These are phyloP conservation scores for Epichloe bromicola DNA, from an alignment of 2,329 filamentous ascomycete genomes.

Conservation along the genomic window DNA sequence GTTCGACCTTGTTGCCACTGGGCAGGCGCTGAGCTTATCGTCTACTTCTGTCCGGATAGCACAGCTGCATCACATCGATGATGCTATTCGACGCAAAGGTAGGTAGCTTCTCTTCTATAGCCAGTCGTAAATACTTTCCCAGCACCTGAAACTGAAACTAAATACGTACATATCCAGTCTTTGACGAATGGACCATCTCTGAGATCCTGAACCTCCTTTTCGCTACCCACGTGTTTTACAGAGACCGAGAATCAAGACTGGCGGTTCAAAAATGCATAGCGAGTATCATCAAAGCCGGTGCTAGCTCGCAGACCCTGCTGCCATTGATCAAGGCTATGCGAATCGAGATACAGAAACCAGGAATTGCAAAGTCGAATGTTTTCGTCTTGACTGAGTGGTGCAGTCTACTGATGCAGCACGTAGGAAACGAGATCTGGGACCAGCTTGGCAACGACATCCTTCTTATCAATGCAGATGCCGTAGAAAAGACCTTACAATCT, in stretches of 20 bases:
- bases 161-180: slow-evolving; percentile 16
- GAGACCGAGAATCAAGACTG: slow-evolving; percentile 70
- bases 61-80: slow-evolving; percentile 42
- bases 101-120: neutral
- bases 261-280: slow-evolving; percentile 72
- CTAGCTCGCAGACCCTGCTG: slow-evolving; percentile 43
- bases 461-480: slow-evolving; percentile 53
- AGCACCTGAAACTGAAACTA: neutral
- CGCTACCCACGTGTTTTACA: slow-evolving; percentile 75
- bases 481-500: slow-evolving; percentile 67
- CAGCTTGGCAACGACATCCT: slow-evolving; percentile 53
- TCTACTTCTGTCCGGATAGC: slow-evolving; percentile 44
- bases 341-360: slow-evolving; percentile 60
- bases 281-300: slow-evolving; percentile 46
- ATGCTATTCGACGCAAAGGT: slow-evolving; percentile 29
- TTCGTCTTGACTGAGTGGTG: slow-evolving; percentile 91
- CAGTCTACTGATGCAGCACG: slow-evolving; percentile 61
- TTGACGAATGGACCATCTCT: slow-evolving; percentile 35
- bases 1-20: slow-evolving; percentile 37
- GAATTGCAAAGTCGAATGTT: slow-evolving; percentile 65
- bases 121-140: neutral
- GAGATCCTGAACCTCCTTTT: slow-evolving; percentile 62
- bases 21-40: slow-evolving; percentile 44
- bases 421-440: slow-evolving; percentile 51
- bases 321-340: slow-evolving; percentile 55